Conservation (phyloP, 306 rosid genomes). For the Begonia peltatifolia region DNA sequence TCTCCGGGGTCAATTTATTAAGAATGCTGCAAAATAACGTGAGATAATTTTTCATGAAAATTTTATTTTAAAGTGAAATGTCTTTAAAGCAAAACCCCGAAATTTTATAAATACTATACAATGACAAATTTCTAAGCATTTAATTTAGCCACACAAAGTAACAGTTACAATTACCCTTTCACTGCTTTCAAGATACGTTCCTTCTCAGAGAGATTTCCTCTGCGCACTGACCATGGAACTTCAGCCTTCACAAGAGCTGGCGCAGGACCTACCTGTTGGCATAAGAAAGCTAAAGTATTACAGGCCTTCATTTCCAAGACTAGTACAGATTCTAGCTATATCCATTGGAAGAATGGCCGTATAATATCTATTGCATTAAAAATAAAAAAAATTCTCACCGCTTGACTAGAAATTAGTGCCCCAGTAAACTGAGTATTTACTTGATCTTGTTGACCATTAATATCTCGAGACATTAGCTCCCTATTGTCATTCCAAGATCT, state of each 20-base stretch:
- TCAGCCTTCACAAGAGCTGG: conserved; percentile 23
- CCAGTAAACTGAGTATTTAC: conserved; percentile 5
- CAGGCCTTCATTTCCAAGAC: neutral
- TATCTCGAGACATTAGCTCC: neutral
- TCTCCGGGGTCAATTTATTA: conserved; percentile 36
- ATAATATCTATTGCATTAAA: neutral
- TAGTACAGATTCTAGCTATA: neutral
- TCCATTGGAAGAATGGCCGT: neutral
- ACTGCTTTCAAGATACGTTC: conserved; percentile 26
- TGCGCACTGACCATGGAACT: conserved; percentile 28
- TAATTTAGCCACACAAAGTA: neutral
- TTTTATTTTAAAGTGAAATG: neutral
- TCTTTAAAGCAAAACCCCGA: neutral
- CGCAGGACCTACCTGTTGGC: conserved; percentile 16
- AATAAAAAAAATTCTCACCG: conserved; percentile 13
- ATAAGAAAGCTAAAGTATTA: neutral
- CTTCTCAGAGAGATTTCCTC: conserved; percentile 28
- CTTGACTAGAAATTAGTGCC: conserved; percentile 24
- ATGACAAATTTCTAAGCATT: neutral
- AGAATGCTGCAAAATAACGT: conserved; percentile 18
- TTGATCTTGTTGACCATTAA: too few relatives aligned
- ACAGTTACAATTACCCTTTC: conserved; percentile 20
- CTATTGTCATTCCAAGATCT: conserved; percentile 10
- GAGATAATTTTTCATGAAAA: neutral
- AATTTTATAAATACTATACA: neutral